Evolutionary conservation across 2,329 filamentous ascomycete genomes (phyloP), one percentile per base, ranked within the genome.

Genomic region (Annulohypoxylon truncatum): DNA sequence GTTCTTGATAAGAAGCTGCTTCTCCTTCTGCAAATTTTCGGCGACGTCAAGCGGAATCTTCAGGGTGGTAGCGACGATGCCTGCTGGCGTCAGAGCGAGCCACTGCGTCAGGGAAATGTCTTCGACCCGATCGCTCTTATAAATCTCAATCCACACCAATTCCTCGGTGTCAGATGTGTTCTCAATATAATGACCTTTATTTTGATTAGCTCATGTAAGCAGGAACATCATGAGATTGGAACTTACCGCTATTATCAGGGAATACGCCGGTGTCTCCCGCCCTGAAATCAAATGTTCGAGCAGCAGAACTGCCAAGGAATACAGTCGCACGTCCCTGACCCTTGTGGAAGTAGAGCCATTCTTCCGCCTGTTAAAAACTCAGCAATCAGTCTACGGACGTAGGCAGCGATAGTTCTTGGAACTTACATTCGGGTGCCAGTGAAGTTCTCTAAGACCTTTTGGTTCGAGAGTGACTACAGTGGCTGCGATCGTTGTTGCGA

Each of bases 321-420:
- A 90, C 86, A 0, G 88, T 91, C 0, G 89, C 89, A 24, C 85
- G 84, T 0, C 80, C 89, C 1, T 81, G 77, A 22, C 89, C 90
- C 64, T 85, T 80, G 74, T 90, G 87, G 79, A 92, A 92, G 77
- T 91, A 92, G 2, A 92, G 77, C 89, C 90, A 92, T 75, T 92
- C 89, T 71, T 91, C 87, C 4, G 87, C 87, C 85, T 89, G 62
- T 9, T 20, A 44, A 0, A 61, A 10, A 22, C 44, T 68, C 33
- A 69, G 55, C 24, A 40, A 31, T 33, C n/a, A n/a, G n/a, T 38
- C 51, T 29, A 22, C 22, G 1, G 9, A 20, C n/a, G 5, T 6
- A 18, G n/a, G n/a, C n/a, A 15, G 13, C 22, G 26, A 63, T 9
- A 24, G 2, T 18, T 2, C 3, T 18, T 13, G 10, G 6, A 55